Evolutionary conservation across 2,329 filamentous ascomycete genomes (phyloP).

Genomic region (Cladophialophora chaetospira): DNA sequence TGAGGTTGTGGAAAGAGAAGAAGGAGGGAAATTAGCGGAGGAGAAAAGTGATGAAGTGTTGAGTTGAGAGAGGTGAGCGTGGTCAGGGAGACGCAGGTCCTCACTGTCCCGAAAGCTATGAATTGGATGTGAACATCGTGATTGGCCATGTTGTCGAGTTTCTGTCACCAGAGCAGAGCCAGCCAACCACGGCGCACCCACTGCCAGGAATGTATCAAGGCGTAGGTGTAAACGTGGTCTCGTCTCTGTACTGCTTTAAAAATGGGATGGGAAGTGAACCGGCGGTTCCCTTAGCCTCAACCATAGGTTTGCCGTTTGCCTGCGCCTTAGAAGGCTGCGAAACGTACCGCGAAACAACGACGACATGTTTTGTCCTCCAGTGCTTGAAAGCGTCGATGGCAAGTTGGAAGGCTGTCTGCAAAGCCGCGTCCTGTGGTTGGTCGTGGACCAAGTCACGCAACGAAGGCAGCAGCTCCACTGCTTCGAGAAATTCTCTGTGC

Average conservation of each 20-base stretch:
- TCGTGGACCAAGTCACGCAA: conserved; percentile 5
- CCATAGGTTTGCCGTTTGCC: background rate
- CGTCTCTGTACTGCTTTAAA: conserved; percentile 21
- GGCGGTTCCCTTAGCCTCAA: conserved; percentile 10
- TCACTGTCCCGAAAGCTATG: too few relatives aligned
- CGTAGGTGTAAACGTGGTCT: conserved; percentile 7
- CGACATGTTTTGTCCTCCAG: conserved; percentile 17
- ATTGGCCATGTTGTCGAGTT: too few relatives aligned
- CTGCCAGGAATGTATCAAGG: background rate
- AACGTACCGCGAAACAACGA: conserved; percentile 20
- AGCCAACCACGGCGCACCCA: too few relatives aligned
- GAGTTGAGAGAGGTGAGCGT: too few relatives aligned
- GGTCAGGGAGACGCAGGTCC: too few relatives aligned
- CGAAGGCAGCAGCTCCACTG: conserved; percentile 14
- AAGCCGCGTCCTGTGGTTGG: background rate
- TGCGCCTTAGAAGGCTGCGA: conserved; percentile 9
- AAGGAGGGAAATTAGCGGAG: background rate
- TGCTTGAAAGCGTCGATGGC: conserved; percentile 33
- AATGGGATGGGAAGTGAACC: conserved; percentile 19
- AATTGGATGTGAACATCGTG: too few relatives aligned
- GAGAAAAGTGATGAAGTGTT: background rate
- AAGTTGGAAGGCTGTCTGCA: conserved; percentile 34
- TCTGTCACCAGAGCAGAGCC: too few relatives aligned
- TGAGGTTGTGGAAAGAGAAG: background rate
- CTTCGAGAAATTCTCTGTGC: conserved; percentile 19